These are phyloP conservation scores for Neonectria punicea DNA, from an alignment of 2,329 filamentous ascomycete species.

Conservation along the genomic window DNA sequence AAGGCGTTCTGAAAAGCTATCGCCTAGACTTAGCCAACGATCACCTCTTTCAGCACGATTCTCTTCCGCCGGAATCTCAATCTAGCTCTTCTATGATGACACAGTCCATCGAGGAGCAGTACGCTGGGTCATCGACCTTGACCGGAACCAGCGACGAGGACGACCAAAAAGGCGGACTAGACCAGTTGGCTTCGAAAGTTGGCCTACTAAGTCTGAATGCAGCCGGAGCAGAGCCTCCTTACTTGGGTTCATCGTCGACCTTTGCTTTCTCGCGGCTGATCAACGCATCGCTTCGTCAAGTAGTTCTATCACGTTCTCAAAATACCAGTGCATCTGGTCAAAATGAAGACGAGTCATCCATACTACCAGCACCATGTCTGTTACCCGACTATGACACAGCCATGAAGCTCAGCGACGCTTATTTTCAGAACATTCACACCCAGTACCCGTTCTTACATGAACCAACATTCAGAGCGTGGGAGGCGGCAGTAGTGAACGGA, in stretches of 20 bases:
- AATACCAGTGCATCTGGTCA: background rate
- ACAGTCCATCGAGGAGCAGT: background rate
- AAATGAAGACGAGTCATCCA: background rate
- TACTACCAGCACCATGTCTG: conserved; percentile 12
- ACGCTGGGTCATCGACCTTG: background rate
- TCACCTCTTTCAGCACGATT: conserved; percentile 1
- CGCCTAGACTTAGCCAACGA: conserved; percentile 6
- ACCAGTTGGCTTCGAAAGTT: conserved; percentile 25
- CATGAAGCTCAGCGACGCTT: conserved; percentile 41
- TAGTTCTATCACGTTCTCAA: background rate
- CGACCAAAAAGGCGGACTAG: conserved; percentile 14
- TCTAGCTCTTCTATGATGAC: background rate
- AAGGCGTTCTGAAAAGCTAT: conserved; percentile 18
- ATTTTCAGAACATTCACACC: conserved; percentile 51
- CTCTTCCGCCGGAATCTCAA: background rate
- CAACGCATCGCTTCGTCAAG: conserved; percentile 23
- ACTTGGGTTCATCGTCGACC: conserved; percentile 43
- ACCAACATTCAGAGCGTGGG: conserved; percentile 47
- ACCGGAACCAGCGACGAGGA: background rate
- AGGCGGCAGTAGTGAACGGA: conserved; percentile 36
- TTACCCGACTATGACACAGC: conserved; percentile 21
- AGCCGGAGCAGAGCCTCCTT: conserved; percentile 39
- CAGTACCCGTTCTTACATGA: conserved; percentile 52
- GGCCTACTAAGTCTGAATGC: conserved; percentile 35
- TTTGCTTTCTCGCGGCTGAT: conserved; percentile 45